Evolutionary conservation across 2,329 filamentous ascomycete species (phyloP), one percentile per base, ranked within the genome.

Genomic region (Trichoderma lentiforme): DNA sequence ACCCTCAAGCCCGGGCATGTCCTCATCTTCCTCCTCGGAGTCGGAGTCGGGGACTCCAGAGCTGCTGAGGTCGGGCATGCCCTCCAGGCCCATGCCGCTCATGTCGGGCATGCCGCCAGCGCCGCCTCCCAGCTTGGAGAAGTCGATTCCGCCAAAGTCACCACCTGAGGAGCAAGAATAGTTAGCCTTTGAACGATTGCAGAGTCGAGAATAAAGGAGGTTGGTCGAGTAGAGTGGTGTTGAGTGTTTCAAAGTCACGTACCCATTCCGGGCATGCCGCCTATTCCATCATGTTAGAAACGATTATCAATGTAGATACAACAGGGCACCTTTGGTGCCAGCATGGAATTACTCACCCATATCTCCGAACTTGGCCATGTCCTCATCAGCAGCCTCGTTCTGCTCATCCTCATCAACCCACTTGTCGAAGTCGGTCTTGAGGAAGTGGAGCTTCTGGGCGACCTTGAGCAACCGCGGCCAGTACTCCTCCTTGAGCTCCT

Each of bases 381-480:
- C 95, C 71, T 97, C 94, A 75, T 97, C 94, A 63, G 89, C 86
- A 73, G 89, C 91, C 83, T 94, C 94, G 80, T 98, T 92, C 86
- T 99, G 96, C 89, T 99, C 96, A 81, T 99, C 95, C 89, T 98
- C 94, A 77, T 98, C 95, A 79, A 97, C 93, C 95, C 95, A 98
- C 92, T 97, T 98, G 87, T 98, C 95, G 79, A 99, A 99, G 86
- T 99, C 92, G 75, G 96, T 98, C 91, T 97, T 97, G 80, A 99
- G 85, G 89, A 94, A 99, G 86, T 98, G 96, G 70, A 93, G 85
- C 87, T 94, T 97, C 88, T 93, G 92, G 76, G 86, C 83, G 73
- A 95, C 93, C 91, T 98, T 98, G 81, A 98, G 88, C 79, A 99
- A 88, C 75, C 96, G 91, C 74, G 95, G 95, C 96, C 96, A 99